Base-by-base conservation (phyloP, 1,284 basidiomycete species). In the Trichosporon ovoides region DNA sequence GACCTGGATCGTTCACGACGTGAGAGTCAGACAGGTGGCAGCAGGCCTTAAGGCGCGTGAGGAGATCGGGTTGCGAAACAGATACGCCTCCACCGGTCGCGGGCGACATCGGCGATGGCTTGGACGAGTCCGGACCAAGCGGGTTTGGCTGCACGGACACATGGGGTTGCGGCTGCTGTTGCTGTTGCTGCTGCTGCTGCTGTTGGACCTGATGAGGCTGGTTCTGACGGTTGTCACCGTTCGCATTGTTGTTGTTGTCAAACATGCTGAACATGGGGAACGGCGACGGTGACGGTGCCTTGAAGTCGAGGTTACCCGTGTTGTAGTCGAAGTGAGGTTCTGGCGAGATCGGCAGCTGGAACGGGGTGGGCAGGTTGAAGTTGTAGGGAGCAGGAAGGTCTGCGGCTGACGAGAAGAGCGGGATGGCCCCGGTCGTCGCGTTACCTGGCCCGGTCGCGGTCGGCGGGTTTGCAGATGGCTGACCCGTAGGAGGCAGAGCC, bases 1-100 rank as follows among this genome's bases (percentile, higher is more conserved):
- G 63, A 2, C 76, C 75, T 0, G 76, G 75, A 53, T 78, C 76
- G 61, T 75, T 75, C 53, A 76, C 72, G 38, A 77, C 76, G 65
- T 76, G 75, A 31, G 70, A 70, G 58, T 78, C 76, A 38, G 71
- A 71, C 13, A 78, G 60, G 61, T 76, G 75, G 59, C 76, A 78
- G 61, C 76, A 78, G 46, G 66, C 62, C 58, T 75, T 73, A 22
- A 78, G 62, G 10, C 76, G 70, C 4, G 73, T 72, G 20, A 78
- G 67, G 19, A 78, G 66, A 53, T 77, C 76, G 3, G 73, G 70
- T 57, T 75, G 73, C 10, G 54, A 37, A 3, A 62, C 51, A 3
- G 66, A 34, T 3, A 48, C 24, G 5, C 58, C 52, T 3, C 55
- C 40, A 3, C 56, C 40, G 3, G 60, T 60, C 10, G 37, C 49